Base-by-base conservation (phyloP, 2,329 filamentous ascomycete species). In the Penicillium sp. region DNA sequence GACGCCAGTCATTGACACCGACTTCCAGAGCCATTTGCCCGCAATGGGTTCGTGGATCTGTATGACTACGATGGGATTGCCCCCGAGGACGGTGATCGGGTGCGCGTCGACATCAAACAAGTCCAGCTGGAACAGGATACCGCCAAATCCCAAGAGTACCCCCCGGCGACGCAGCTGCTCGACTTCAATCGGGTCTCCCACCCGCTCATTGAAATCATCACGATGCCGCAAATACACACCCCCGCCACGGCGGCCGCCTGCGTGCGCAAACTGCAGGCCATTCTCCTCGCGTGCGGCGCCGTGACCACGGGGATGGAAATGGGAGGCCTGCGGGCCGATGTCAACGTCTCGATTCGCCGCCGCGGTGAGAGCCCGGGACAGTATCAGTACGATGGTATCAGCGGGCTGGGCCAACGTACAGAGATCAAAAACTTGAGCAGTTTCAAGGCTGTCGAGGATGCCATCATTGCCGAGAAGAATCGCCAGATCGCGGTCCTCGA, bases 71-170 rank as follows among this genome's bases (percentile, higher is more conserved):
- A 96, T 63, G 90, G 90, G 1, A 88, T 95, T 52, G 84, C 85
- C 0, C 75, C 81, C 0, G 79, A 87, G 59, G 85, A 90, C 59
- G 86, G 86, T 1, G 76, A 84, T 13, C 71, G 76, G n/a, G 71
- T 95, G 18, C 76, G 74, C 0, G 78, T 98, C 43, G 84, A 86
- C 28, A 95, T 98, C 63, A 87, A 93, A 67, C 93, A 97, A 68
- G 80, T 98, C 7, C 93, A 98, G 70, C 84, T 98, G 74, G 93
- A 98, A 72, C 93, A 98, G 70, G 93, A 98, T 66, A 97, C 93
- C 1, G 93, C 90, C 56, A 97, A 97, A 70, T 96, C 91, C 1
- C 79, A 90, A 35, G 84, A 88, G 27, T 84, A 91, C 58, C 81
- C 86, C 1, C 82, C 81, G 9, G 83, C 80, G 9, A 80, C 80